Percentiles rank a stretch among this genome's conserved stretches.
These are phyloP conservation scores for Jaltomata sinuosa DNA, from an alignment of 257 asterid species.

Conservation along the genomic window DNA sequence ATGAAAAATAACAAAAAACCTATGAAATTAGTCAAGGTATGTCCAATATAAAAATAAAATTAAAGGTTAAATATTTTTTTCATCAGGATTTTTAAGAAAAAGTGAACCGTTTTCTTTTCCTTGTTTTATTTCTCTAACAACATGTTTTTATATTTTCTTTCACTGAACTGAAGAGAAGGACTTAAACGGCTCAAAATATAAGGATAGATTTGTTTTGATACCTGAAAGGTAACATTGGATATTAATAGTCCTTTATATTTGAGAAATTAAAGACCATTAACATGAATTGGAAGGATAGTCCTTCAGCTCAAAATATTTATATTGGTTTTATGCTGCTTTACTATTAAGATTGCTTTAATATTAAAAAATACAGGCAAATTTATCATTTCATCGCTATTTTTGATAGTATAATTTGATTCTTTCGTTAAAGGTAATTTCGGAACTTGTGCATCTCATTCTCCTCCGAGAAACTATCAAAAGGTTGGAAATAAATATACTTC, in stretches of 20 bases:
- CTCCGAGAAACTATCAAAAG: too few species aligned
- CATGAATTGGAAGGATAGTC: background rate
- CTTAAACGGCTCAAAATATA: background rate
- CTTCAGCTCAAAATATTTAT: background rate
- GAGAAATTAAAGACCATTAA: background rate
- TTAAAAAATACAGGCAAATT: too few species aligned
- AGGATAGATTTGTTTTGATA: background rate
- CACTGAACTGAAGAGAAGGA: background rate
- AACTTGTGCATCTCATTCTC: background rate
- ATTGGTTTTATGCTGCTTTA: background rate
- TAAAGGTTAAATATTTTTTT: background rate
- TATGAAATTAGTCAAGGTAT: too few species aligned
- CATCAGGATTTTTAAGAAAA: background rate
- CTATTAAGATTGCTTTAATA: background rate
- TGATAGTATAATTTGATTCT: background rate
- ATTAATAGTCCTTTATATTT: background rate
- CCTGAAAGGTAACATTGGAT: background rate
- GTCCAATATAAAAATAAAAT: too few species aligned
- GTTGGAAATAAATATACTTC: background rate
- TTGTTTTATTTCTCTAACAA: background rate
- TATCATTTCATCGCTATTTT: background rate
- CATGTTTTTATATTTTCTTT: background rate
- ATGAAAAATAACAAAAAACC: too few species aligned
- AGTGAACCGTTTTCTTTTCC: background rate
- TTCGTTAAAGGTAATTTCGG: background rate